Conservation (phyloP, 208 protist species). For the Trypanosoma platydactyli region DNA sequence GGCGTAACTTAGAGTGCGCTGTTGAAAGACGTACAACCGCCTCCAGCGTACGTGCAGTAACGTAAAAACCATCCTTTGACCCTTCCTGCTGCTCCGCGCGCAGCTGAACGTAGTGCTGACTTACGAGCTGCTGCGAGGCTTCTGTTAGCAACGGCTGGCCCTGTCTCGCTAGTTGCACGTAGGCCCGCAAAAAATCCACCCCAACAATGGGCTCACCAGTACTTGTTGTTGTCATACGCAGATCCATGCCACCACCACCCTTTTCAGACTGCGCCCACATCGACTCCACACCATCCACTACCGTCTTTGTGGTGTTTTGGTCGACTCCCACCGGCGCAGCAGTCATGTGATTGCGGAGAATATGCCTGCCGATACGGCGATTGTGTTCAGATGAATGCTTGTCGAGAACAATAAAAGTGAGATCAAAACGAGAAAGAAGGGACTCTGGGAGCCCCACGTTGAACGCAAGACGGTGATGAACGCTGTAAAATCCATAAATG, state of each 20-base stretch:
- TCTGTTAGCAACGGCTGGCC: conserved; percentile 79
- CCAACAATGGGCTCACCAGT: conserved; percentile 90
- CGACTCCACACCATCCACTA: conserved; percentile 67
- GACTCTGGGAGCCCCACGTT: conserved; percentile 99
- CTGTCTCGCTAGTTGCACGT: conserved; percentile 92
- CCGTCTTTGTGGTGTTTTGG: conserved; percentile 55
- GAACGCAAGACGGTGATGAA: conserved; percentile 84
- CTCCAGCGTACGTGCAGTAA: conserved; percentile 97
- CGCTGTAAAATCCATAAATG: conserved; percentile 98
- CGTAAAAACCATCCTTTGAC: conserved; percentile 73
- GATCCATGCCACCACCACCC: conserved; percentile 39
- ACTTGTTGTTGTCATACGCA: conserved; percentile 82
- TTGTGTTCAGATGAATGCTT: conserved; percentile 91
- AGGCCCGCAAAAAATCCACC: conserved; percentile 97
- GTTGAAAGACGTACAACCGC: conserved; percentile 96
- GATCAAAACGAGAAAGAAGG: conserved; percentile 99
- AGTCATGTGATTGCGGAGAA: conserved; percentile 95
- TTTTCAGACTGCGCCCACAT: conserved; percentile 34
- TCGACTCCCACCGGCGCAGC: conserved; percentile 58
- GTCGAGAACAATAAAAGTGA: conserved; percentile 99
- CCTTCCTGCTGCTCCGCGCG: conserved; percentile 79
- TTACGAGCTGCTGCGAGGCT: conserved; percentile 84
- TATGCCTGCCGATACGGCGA: conserved; percentile 93
- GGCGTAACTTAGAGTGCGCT: conserved; percentile 93
- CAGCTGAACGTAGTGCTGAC: conserved; percentile 90